Conservation (phyloP, 805 yeast genomes). For the Wickerhamiella sorbophila region DNA sequence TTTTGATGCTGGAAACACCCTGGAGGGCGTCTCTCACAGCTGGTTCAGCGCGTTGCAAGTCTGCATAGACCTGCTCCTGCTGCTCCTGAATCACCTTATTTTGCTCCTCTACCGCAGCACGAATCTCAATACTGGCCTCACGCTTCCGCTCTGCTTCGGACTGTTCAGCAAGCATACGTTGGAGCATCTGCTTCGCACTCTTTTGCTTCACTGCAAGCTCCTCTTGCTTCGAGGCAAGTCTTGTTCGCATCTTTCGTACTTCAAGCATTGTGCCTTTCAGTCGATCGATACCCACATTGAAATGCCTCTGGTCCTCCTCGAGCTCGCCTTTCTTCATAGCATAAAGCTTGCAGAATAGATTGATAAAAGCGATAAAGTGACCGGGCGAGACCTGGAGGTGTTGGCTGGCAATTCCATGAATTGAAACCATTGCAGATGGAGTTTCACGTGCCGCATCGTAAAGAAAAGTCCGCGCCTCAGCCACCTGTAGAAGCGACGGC, state of each 20-base stretch:
- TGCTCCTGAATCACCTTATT: slow-evolving; percentile 46
- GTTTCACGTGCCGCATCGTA: not conserved
- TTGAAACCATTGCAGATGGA: not conserved
- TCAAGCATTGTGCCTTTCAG: slow-evolving; percentile 62
- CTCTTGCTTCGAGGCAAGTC: slow-evolving; percentile 39
- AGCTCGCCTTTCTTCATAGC: slow-evolving; percentile 32
- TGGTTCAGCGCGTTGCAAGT: slow-evolving; percentile 69
- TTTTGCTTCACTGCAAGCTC: slow-evolving; percentile 41
- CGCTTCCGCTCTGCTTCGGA: slow-evolving; percentile 85
- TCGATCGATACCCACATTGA: slow-evolving; percentile 58
- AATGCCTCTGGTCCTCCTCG: slow-evolving; percentile 56
- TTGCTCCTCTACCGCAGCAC: slow-evolving; percentile 51
- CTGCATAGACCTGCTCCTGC: slow-evolving; percentile 39
- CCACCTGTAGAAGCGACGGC: slow-evolving; percentile 4
- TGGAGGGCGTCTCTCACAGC: slow-evolving; percentile 68
- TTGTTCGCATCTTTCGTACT: slow-evolving; percentile 44
- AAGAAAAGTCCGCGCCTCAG: not conserved
- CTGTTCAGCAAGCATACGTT: slow-evolving; percentile 67
- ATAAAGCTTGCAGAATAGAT: slow-evolving; percentile 27
- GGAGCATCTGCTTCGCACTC: slow-evolving; percentile 58
- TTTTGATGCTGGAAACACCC: slow-evolving; percentile 86
- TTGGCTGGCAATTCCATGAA: not conserved
- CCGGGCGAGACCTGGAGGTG: slow-evolving; percentile 31
- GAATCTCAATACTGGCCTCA: slow-evolving; percentile 69
- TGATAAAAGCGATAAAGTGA: slow-evolving; percentile 37